Evolutionary conservation across 164 flowering plant species (phyloP), one percentile per base, ranked within the genome.

Genomic region (Umbellularia californica): DNA sequence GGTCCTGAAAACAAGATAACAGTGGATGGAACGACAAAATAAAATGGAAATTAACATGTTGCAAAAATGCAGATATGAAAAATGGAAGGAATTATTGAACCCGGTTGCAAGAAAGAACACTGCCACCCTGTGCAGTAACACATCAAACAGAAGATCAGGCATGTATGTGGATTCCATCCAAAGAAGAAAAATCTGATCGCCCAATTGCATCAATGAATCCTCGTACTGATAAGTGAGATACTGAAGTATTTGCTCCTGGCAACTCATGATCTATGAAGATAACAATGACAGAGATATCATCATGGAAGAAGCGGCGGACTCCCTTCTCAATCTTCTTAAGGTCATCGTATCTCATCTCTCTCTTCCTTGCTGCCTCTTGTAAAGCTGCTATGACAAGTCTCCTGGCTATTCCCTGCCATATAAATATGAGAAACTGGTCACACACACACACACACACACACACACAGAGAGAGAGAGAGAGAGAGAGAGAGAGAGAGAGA

Each of bases 211-310:
- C 85, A 1, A 73, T 30, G 55, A 87, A 88, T 19, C 94, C 90
- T 74, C 81, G 73, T 2, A 89, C 67, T 0, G 97, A 89, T 28
- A 87, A 60, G 69, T 84, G 85, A 3, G 89, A 85, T 3, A 82
- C 79, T n/a, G 78, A 17, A 3, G 10, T 19, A 1, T 60, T 76
- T 20, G 76, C 72, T 35, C 79, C 86, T 63, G 78, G 76, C 84
- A 82, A 71, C 12, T 83, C 88, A 50, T 86, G 87, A 76, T 94
- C 95, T 25, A 94, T 67, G 73, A 85, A 94, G 72, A 90, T 50
- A 50, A 94, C 97, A 10, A 94, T 86, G 6, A 94, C 91, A 0
- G 92, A 82, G 19, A 94, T 90, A 77, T 94, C 98, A 80, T 94
- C 98, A 70, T 94, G 94, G 50, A 83, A 82, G 68, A 52, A 63